These are phyloP conservation scores for Umbelopsis sp. DNA, from an alignment of 192 early-diverging fungal species.

Conservation along the genomic window DNA sequence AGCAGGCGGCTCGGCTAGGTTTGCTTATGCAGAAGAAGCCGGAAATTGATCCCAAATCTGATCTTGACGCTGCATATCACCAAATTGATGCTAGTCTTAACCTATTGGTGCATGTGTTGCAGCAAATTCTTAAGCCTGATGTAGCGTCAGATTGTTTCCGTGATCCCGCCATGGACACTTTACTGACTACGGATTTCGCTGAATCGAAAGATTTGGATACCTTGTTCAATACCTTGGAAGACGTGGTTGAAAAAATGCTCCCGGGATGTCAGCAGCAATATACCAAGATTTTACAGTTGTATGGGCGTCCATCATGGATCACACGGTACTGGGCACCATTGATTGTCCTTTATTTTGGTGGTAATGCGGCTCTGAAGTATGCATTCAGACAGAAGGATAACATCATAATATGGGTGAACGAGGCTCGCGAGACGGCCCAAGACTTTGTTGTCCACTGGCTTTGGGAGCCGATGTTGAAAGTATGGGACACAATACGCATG, in stretches of 20 bases:
- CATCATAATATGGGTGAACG: conserved; percentile 50
- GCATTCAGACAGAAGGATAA: conserved; percentile 52
- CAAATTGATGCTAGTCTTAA: conserved; percentile 32
- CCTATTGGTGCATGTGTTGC: conserved; percentile 18
- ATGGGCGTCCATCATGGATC: conserved; percentile 58
- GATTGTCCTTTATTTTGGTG: conserved; percentile 42
- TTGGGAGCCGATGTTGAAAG: conserved; percentile 67
- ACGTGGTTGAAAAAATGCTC: conserved; percentile 39
- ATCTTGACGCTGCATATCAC: not conserved
- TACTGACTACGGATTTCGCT: conserved; percentile 22
- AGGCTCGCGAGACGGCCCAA: conserved; percentile 56
- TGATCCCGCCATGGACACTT: conserved; percentile 19
- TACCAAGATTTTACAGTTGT: conserved; percentile 35
- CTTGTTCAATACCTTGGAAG: conserved; percentile 33
- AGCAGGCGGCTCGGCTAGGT: conserved; percentile 68
- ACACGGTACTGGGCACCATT: conserved; percentile 76
- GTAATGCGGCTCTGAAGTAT: conserved; percentile 49
- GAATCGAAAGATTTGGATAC: conserved; percentile 22
- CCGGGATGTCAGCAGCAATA: conserved; percentile 40
- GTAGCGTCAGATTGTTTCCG: conserved; percentile 28
- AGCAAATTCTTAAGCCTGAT: conserved; percentile 19
- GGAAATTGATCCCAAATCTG: conserved; percentile 32
- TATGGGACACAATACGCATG: conserved; percentile 83
- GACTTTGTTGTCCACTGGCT: conserved; percentile 82
- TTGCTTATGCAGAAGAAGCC: conserved; percentile 55